These are phyloP conservation scores for Botryotinia narcissicola DNA, from an alignment of 2,329 filamentous ascomycete genomes.

Conservation along the genomic window DNA sequence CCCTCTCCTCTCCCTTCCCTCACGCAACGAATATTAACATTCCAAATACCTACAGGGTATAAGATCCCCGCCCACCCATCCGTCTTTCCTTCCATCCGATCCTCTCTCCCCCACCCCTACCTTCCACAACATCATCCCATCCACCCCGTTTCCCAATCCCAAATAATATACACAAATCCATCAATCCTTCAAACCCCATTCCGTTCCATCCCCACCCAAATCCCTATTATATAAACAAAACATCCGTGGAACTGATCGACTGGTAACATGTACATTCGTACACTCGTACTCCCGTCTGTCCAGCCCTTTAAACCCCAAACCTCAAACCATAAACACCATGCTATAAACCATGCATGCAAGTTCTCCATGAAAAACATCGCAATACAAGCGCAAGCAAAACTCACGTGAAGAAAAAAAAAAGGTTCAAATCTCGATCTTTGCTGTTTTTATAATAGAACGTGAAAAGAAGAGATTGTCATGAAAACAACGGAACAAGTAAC, in stretches of 20 bases:
- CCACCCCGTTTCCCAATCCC: background rate
- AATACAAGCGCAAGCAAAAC: background rate
- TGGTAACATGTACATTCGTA: background rate
- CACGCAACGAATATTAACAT: background rate
- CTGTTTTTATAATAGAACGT: background rate
- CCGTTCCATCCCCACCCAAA: background rate
- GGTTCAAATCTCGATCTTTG: background rate
- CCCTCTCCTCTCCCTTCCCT: background rate
- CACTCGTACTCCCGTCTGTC: background rate
- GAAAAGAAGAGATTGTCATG: background rate
- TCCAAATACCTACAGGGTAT: slow-evolving; percentile 3
- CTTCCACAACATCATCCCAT: background rate
- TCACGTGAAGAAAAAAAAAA: background rate
- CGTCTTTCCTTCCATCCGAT: background rate
- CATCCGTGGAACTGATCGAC: slow-evolving; percentile 1
- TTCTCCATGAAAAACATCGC: background rate
- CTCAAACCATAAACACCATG: background rate
- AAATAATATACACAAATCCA: slow-evolving; percentile 5
- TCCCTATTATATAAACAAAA: slow-evolving; percentile 15
- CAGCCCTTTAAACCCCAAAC: background rate
- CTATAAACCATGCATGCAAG: slow-evolving; percentile 8
- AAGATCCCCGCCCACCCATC: background rate
- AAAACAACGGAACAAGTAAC: background rate
- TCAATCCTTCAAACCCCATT: background rate
- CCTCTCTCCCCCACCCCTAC: background rate